Evolutionary conservation across 78 protist genomes (phyloP), one percentile per base, ranked within the genome.

Genomic region (Dictyostelium citrinum): DNA sequence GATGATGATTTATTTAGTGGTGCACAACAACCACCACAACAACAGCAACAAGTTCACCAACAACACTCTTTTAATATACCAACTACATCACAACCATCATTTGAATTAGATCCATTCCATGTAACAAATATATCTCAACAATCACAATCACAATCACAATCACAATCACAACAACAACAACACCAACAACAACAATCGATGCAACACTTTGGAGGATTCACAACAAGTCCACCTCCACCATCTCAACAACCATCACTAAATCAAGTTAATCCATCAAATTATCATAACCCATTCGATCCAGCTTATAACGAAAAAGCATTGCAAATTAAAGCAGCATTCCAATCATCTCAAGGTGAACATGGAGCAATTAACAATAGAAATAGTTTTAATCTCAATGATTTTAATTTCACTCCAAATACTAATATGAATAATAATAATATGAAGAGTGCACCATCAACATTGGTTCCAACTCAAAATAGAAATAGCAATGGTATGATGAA

Each of bases 241-340:
- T 55, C 64, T 5, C 64, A 55, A 55, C n/a, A 35, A 16, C 64
- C 81, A 75, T 11, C 29, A 75, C 27, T n/a, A 46, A 43, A 27
- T 6, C 58, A 10, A 68, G 51, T 51, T 5, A 31, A 33, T 20
- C 60, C 92, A 46, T 20, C 60, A 22, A 80, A 80, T 35, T 80
- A 80, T 35, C 45, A 80, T 35, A 80, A 80, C 37, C 82, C 83
- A 24, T 88, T 88, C 51, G 91, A 84, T 20, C 91, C 91, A 58
- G 71, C 83, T 1, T 75, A 75, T 29, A 84, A 84, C 37, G 86
- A 76, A 58, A 88, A 78, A 68, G 93, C 93, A 29, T 31, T 88
- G 1, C 93, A 88, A 67, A 88, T 88, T 39, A 88, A 88, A 58
- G 93, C 93, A 49, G 93, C 93, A 20, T 88, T 88, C 22, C 70